Evolutionary conservation across 768 basidiomycete genomes (phyloP).

Genomic region (Gloeopeniophorella convolvens): DNA sequence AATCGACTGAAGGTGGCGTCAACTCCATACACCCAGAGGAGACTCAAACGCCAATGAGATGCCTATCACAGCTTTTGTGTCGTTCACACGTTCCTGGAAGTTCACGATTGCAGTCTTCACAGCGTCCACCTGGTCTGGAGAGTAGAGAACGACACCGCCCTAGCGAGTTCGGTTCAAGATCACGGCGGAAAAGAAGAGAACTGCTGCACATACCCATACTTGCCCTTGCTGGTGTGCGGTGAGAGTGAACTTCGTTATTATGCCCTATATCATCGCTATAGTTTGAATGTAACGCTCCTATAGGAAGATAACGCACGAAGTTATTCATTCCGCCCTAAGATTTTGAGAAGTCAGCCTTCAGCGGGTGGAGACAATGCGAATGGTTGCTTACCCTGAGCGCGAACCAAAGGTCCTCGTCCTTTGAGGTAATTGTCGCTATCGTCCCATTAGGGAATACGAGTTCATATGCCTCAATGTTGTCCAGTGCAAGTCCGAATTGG

Average conservation of each 20-base stretch:
- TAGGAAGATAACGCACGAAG: slow-evolving; percentile 11
- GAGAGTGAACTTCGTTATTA: slow-evolving; percentile 5
- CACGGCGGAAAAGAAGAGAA: too few relatives aligned
- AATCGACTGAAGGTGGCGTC: too few relatives aligned
- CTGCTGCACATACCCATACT: background rate
- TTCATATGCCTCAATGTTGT: slow-evolving; percentile 27
- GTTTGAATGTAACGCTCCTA: too few relatives aligned
- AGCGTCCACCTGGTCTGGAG: background rate
- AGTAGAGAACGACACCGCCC: background rate
- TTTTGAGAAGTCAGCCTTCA: too few relatives aligned
- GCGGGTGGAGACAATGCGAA: too few relatives aligned
- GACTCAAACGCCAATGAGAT: background rate
- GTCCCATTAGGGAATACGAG: slow-evolving; percentile 29
- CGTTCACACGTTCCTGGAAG: slow-evolving; percentile 1
- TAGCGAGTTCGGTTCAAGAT: too few relatives aligned
- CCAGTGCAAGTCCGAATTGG: slow-evolving; percentile 29
- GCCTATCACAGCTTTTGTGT: slow-evolving; percentile 11
- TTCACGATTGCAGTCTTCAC: slow-evolving; percentile 18
- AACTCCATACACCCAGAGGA: too few relatives aligned
- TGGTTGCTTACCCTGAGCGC: slow-evolving; percentile 13
- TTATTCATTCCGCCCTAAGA: slow-evolving; percentile 15
- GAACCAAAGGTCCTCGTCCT: slow-evolving; percentile 12
- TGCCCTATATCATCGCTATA: too few relatives aligned
- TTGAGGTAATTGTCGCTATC: background rate
- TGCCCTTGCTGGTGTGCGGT: slow-evolving; percentile 1